Percentiles rank a stretch among this genome's conserved stretches.
These are phyloP conservation scores for Lentinula raphanica DNA, from an alignment of 768 basidiomycete genomes.

Conservation along the genomic window DNA sequence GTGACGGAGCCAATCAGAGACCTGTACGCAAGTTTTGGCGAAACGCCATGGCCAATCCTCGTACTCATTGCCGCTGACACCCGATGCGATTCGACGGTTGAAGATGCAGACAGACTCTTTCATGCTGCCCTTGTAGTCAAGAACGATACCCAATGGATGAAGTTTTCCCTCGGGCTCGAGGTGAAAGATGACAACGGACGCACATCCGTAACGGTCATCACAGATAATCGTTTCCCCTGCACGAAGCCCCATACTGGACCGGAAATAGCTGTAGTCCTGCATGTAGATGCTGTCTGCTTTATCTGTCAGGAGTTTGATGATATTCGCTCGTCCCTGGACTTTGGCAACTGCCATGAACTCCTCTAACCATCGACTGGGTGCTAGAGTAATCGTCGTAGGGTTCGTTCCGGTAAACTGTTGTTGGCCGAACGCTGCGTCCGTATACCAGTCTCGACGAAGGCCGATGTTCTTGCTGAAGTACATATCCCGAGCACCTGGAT, in stretches of 20 bases:
- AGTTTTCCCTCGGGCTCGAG: conserved; percentile 20
- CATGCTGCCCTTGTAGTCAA: conserved; percentile 25
- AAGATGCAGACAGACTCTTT: conserved; percentile 23
- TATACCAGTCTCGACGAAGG: conserved; percentile 24
- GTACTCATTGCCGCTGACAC: conserved; percentile 7
- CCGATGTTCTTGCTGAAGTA: conserved; percentile 23
- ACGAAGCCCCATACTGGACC: conserved; percentile 13
- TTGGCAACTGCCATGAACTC: conserved; percentile 14
- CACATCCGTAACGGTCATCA: conserved; percentile 19
- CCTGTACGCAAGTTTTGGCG: conserved; percentile 25
- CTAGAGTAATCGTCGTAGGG: conserved; percentile 21
- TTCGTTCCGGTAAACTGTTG: conserved; percentile 26
- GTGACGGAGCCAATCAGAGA: conserved; percentile 25
- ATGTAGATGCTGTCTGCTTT: conserved; percentile 14
- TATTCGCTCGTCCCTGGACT: conserved; percentile 10
- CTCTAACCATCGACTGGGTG: conserved; percentile 15
- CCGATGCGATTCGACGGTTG: conserved; percentile 18
- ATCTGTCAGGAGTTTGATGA: conserved; percentile 10
- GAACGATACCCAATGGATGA: conserved; percentile 25
- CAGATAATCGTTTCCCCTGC: conserved; percentile 9
- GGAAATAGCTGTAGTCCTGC: conserved; percentile 23
- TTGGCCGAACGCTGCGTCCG: conserved; percentile 25
- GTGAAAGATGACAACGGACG: conserved; percentile 24
- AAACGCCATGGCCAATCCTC: conserved; percentile 30
- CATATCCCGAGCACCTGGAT: conserved; percentile 13